Evolutionary conservation across 306 rosid genomes (phyloP).

Genomic region (Cucurbita moschata): DNA sequence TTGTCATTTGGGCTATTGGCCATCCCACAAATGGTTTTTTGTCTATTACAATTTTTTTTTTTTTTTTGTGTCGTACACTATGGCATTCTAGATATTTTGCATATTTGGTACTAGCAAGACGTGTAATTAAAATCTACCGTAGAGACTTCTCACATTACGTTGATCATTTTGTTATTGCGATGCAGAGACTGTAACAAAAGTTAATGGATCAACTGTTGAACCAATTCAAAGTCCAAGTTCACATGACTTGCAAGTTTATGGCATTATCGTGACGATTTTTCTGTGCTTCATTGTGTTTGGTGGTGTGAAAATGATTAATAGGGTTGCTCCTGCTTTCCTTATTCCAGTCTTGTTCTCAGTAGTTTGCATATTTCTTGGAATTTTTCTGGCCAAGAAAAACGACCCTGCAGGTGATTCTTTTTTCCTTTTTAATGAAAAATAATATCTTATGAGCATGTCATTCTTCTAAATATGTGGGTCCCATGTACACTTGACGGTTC

Average conservation of each 20-base stretch:
- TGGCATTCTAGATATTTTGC: not conserved
- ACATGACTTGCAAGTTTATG: slow-evolving; percentile 94
- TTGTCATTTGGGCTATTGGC: not conserved
- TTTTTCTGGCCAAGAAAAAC: slow-evolving; percentile 52
- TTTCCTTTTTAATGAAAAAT: slow-evolving; percentile 3
- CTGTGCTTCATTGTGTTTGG: slow-evolving; percentile 97
- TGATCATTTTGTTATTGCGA: slow-evolving; percentile 13
- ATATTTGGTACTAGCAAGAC: not conserved
- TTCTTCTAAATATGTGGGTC: not conserved
- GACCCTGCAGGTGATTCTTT: slow-evolving; percentile 46
- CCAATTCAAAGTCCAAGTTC: slow-evolving; percentile 61
- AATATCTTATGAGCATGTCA: not conserved
- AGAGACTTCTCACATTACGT: not conserved
- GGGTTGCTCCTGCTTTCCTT: slow-evolving; percentile 98
- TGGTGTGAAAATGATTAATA: slow-evolving; percentile 92
- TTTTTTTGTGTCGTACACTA: not conserved
- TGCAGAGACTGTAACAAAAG: slow-evolving; percentile 61
- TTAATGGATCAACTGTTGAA: slow-evolving; percentile 52
- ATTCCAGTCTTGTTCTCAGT: slow-evolving; percentile 80
- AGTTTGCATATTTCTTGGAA: slow-evolving; percentile 68
- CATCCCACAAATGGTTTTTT: not conserved
- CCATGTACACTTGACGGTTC: not conserved
- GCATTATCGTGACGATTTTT: slow-evolving; percentile 81
- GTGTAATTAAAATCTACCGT: not conserved
- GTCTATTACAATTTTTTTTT: not conserved